Percentiles rank a stretch among this genome's conserved stretches.
phyloP scores from a whole-genome alignment of 2,329 filamentous ascomycete species.

The Monosporascus sp. region DNA sequence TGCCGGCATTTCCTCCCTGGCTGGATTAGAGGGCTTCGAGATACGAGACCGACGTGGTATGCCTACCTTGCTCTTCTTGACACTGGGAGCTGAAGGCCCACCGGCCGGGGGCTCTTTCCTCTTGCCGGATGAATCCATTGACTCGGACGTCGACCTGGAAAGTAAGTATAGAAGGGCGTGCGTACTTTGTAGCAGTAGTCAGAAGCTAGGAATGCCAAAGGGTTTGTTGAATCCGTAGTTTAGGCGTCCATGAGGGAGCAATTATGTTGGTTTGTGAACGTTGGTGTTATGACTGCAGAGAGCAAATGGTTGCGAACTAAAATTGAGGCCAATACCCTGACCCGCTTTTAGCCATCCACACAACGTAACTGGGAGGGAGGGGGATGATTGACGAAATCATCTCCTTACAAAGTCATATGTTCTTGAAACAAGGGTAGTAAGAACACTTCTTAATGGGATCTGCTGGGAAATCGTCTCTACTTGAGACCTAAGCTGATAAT shows the following conservation, averaged over 20 bases:
- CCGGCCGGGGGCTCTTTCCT: conserved; percentile 28
- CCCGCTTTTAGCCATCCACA: neutral
- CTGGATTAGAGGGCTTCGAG: neutral
- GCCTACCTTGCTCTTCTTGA: conserved; percentile 33
- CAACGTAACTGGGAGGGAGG: too few species aligned
- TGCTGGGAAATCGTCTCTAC: too few species aligned
- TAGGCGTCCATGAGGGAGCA: neutral
- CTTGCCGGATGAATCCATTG: conserved; percentile 30
- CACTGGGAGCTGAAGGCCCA: conserved; percentile 14
- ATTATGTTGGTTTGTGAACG: neutral
- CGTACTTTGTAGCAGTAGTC: too few species aligned
- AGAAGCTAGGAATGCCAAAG: too few species aligned
- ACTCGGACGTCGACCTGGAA: neutral
- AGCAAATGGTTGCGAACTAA: neutral
- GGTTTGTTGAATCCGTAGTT: too few species aligned
- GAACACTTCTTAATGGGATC: too few species aligned
- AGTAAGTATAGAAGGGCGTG: too few species aligned
- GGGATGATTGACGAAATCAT: too few species aligned
- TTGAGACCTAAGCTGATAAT: too few species aligned
- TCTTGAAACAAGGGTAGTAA: too few species aligned
- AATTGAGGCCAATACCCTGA: neutral
- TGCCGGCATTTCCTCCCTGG: conserved; percentile 48
- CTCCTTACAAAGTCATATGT: too few species aligned
- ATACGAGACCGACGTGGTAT: neutral
- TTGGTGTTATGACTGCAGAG: neutral